Conservation (phyloP, 352 stramenopile species). For the Phytopythium vexans region DNA sequence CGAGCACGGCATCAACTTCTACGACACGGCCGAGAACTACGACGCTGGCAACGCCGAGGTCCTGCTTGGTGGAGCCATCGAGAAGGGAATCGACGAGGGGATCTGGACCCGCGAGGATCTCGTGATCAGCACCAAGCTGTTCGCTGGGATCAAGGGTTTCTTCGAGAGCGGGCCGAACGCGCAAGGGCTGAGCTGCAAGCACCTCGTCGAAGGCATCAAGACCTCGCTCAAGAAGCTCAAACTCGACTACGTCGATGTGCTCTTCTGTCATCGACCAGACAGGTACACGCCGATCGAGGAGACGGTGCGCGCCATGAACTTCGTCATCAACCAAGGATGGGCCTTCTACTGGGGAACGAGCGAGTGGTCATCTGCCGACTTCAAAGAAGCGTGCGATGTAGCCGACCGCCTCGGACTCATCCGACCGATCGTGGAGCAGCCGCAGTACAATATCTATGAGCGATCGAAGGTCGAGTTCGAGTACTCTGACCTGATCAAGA, state of each 20-base stretch:
- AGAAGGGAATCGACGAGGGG: constrained; percentile 27
- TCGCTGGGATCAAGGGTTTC: constrained; percentile 20
- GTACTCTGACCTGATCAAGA: constrained; percentile 41
- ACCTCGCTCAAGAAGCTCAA: constrained; percentile 13
- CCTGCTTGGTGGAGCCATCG: constrained; percentile 41
- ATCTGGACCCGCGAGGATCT: constrained; percentile 39
- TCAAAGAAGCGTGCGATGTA: constrained; percentile 42
- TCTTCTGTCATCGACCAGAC: constrained; percentile 33
- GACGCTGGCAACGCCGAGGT: constrained; percentile 24
- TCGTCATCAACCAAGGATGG: too few relatives aligned
- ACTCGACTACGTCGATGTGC: constrained; percentile 29
- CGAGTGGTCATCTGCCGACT: constrained; percentile 42
- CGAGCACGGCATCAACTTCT: constrained; percentile 48
- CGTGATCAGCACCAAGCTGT: constrained; percentile 54
- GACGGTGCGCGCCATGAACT: too few relatives aligned
- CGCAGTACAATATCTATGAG: constrained; percentile 59
- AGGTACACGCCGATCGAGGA: constrained; percentile 17
- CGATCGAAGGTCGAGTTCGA: constrained; percentile 49
- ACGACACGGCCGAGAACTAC: constrained; percentile 42
- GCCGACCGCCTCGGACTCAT: constrained; percentile 21
- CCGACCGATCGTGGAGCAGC: constrained; percentile 40
- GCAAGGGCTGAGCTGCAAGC: constrained; percentile 34
- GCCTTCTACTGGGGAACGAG: constrained; percentile 38
- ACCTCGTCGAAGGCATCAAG: constrained; percentile 42
- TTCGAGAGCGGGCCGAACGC: constrained; percentile 8